A percentile compares a stretch with the other conserved stretches of the same genome.
Conservation (phyloP, 2,329 filamentous ascomycete species). For the Pseudogymnoascus sp. region DNA sequence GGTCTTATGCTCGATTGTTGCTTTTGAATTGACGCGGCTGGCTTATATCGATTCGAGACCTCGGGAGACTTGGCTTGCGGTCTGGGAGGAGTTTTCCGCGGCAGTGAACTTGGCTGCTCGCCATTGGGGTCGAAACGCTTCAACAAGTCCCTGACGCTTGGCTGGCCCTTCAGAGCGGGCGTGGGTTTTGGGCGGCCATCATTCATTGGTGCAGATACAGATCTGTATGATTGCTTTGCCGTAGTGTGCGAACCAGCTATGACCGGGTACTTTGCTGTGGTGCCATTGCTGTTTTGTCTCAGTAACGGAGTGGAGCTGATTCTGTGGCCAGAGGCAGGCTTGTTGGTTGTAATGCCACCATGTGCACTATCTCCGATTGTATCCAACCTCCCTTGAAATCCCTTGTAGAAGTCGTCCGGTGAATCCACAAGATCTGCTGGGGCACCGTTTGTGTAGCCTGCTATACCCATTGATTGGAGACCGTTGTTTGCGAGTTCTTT, state of each 20-base stretch:
- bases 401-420: conserved; percentile 45
- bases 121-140: conserved; percentile 67
- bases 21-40: background rate
- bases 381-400: conserved; percentile 32
- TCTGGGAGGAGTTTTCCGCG: background rate
- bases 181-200: conserved; percentile 27
- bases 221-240: conserved; percentile 40
- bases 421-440: background rate
- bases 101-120: conserved; percentile 25
- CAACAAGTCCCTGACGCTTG: conserved; percentile 75
- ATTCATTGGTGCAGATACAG: conserved; percentile 48
- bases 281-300: conserved; percentile 45
- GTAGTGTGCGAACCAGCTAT: conserved; percentile 34
- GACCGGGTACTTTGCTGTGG: conserved; percentile 41
- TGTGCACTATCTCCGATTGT: background rate
- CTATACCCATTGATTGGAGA: background rate
- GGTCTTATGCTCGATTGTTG: conserved; percentile 10
- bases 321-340: background rate
- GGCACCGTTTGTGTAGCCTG: background rate
- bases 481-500: background rate
- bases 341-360: background rate
- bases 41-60: background rate
- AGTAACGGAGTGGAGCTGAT: conserved; percentile 32
- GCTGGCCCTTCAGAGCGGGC: conserved; percentile 34
- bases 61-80: background rate